Conservation (phyloP, 2,329 filamentous ascomycete species). For the Pseudogymnoascus sp. region DNA sequence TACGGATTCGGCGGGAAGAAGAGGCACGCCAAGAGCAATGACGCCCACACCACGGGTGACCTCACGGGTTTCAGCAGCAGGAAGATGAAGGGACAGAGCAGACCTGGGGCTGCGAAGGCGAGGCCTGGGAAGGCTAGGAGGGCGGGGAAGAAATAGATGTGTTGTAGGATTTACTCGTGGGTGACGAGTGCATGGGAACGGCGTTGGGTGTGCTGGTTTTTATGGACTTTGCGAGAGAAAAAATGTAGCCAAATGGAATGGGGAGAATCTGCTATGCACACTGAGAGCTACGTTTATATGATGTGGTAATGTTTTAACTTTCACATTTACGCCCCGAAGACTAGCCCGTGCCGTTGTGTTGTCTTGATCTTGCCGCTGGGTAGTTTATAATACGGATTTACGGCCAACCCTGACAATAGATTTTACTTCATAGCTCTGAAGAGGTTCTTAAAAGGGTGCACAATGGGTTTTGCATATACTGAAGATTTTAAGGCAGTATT, state of each 20-base stretch:
- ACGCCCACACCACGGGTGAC: conserved; percentile 75
- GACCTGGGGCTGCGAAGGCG: conserved; percentile 26
- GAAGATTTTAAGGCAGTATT: background rate
- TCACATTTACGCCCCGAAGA: no score
- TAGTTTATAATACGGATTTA: background rate
- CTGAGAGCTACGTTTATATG: background rate
- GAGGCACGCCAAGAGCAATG: conserved; percentile 79
- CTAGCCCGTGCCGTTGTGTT: no score
- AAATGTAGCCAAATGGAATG: conserved; percentile 2
- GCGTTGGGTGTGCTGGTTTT: conserved; percentile 1
- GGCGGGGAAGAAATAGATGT: conserved; percentile 23
- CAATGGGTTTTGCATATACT: background rate
- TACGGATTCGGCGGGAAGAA: conserved; percentile 97
- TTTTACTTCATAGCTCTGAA: background rate
- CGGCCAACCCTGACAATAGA: no score
- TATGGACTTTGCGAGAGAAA: background rate
- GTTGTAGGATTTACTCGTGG: background rate
- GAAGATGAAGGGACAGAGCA: conserved; percentile 63
- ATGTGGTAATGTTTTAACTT: background rate
- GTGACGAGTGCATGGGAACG: background rate
- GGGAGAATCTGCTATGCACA: background rate
- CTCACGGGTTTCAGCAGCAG: conserved; percentile 70
- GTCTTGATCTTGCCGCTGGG: background rate
- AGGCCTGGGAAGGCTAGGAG: conserved; percentile 40
- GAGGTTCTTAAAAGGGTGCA: background rate